Percentiles rank a stretch among this genome's conserved stretches.
Conservation (phyloP, 768 basidiomycete genomes). For the Royoungia palumana region DNA sequence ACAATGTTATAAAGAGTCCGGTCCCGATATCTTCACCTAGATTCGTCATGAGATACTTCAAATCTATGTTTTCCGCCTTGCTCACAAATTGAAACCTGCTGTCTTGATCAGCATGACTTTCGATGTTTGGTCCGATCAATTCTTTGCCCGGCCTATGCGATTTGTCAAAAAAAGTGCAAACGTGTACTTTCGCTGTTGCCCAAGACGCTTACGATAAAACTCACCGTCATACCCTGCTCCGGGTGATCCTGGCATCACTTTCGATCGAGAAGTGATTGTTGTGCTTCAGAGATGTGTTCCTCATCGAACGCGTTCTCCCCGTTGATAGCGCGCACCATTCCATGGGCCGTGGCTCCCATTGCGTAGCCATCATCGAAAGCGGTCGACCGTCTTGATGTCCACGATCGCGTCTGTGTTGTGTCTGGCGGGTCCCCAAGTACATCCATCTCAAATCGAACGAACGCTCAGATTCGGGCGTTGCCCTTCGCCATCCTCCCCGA, state of each 20-base stretch:
- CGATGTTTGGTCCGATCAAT: background rate
- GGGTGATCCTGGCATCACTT: background rate
- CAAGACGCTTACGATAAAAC: background rate
- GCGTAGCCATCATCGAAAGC: background rate
- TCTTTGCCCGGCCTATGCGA: background rate
- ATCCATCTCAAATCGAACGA: conserved; percentile 10
- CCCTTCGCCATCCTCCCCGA: background rate
- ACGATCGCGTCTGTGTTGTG: conserved; percentile 9
- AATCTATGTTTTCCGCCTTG: background rate
- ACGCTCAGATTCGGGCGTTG: conserved; percentile 2
- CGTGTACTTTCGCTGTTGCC: conserved; percentile 2
- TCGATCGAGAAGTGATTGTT: too few relatives aligned
- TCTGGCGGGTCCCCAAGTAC: background rate
- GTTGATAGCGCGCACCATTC: conserved; percentile 2
- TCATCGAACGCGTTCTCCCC: conserved; percentile 19
- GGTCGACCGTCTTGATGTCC: conserved; percentile 9
- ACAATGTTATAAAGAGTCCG: too few relatives aligned
- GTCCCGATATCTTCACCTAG: too few relatives aligned
- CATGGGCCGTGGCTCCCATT: conserved; percentile 4
- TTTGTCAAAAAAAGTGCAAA: conserved; percentile 9
- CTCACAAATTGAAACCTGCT: conserved; percentile 2
- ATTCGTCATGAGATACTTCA: background rate
- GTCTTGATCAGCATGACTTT: conserved; percentile 3
- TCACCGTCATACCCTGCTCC: conserved; percentile 11
- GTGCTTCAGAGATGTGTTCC: background rate